Evolutionary conservation across 2,329 filamentous ascomycete genomes (phyloP).

Genomic region (Penicillium aurantiogriseum): DNA sequence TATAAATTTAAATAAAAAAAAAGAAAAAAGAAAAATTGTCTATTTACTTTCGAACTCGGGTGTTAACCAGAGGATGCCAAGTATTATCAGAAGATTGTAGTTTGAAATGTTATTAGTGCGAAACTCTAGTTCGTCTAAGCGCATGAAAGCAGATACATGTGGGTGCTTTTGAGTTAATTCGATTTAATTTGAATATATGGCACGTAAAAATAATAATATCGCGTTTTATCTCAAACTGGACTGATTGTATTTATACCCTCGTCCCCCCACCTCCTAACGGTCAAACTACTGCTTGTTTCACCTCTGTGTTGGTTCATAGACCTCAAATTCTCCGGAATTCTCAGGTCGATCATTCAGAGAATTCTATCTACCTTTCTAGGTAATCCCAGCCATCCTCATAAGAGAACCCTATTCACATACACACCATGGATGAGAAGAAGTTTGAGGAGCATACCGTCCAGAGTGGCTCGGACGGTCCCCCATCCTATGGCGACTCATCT

Average conservation of each 20-base stretch:
- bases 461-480: constrained; percentile 25
- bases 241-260: constrained; percentile 9
- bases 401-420: neutral
- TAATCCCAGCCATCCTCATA: neutral
- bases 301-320: neutral
- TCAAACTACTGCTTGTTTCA: neutral
- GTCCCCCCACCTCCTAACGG: neutral
- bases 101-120: constrained; percentile 1
- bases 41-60: neutral
- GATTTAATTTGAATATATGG: neutral
- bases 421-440: constrained; percentile 36
- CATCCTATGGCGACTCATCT: constrained; percentile 33
- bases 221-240: neutral
- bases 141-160: neutral
- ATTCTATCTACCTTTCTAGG: neutral
- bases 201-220: constrained; percentile 1
- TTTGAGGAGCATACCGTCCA: constrained; percentile 24
- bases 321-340: neutral
- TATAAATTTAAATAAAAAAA: neutral
- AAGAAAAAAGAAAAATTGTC: neutral
- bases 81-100: constrained; percentile 5
- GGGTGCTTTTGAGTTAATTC: neutral
- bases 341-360: neutral
- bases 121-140: constrained; percentile 8
- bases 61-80: constrained; percentile 1